phyloP scores from a whole-genome alignment of 2,329 filamentous ascomycete genomes.

The Fusarium algeriense region DNA sequence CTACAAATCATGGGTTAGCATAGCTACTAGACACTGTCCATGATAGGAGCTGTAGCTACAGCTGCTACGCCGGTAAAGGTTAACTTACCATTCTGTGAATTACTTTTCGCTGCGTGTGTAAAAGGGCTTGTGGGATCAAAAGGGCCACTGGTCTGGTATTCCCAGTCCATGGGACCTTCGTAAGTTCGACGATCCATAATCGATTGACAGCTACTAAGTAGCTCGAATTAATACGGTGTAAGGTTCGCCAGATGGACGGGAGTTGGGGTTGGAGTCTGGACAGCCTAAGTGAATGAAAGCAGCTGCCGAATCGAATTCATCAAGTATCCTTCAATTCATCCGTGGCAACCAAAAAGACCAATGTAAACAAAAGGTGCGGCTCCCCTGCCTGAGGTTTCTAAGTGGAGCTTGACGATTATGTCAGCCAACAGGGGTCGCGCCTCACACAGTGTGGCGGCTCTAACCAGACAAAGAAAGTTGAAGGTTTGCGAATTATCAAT shows the following conservation, averaged over 20 bases:
- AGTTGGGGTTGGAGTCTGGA: slow-evolving; percentile 4
- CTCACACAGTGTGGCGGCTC: slow-evolving; percentile 37
- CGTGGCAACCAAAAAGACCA: slow-evolving; percentile 45
- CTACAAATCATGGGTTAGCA: slow-evolving; percentile 33
- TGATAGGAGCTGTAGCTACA: not conserved
- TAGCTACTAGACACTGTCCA: slow-evolving; percentile 28
- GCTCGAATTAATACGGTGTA: slow-evolving; percentile 21
- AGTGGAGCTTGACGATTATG: slow-evolving; percentile 42
- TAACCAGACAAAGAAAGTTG: slow-evolving; percentile 42
- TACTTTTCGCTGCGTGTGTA: slow-evolving; percentile 62
- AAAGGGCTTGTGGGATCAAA: slow-evolving; percentile 73
- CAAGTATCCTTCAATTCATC: slow-evolving; percentile 31
- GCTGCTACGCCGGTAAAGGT: not conserved
- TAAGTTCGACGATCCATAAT: slow-evolving; percentile 67
- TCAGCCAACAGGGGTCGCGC: slow-evolving; percentile 46
- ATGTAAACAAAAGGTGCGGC: slow-evolving; percentile 52
- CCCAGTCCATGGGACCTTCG: slow-evolving; percentile 75
- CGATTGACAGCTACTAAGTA: slow-evolving; percentile 14
- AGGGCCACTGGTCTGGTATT: slow-evolving; percentile 69
- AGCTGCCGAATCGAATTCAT: slow-evolving; percentile 24
- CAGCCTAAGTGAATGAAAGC: slow-evolving; percentile 26
- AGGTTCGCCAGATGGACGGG: slow-evolving; percentile 1
- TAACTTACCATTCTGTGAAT: slow-evolving; percentile 58
- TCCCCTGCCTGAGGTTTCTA: slow-evolving; percentile 43
- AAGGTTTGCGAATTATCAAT: slow-evolving; percentile 35